A percentile compares a stretch with the other conserved stretches of the same genome.
Conservation (phyloP, 768 basidiomycete genomes). For the Hypholoma fasciculare region DNA sequence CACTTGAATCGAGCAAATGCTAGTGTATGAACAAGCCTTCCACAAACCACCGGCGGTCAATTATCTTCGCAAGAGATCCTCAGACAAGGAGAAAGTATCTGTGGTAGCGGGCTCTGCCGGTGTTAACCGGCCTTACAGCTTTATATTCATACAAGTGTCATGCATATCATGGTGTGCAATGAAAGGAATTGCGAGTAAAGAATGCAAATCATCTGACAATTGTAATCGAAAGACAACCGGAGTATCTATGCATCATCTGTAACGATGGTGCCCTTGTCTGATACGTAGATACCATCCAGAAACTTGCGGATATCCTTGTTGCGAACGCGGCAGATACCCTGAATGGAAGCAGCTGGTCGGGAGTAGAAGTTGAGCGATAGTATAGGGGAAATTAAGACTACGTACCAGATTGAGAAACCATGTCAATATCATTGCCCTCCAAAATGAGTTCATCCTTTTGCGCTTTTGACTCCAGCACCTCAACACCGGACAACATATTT, state of each 20-base stretch:
- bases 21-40: too few species aligned
- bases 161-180: too few species aligned
- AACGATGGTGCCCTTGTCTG: constrained; percentile 70
- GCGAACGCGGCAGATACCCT: constrained; percentile 93
- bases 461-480: constrained; percentile 78
- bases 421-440: constrained; percentile 94
- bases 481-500: constrained; percentile 88
- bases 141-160: neutral
- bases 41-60: too few species aligned
- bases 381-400: neutral
- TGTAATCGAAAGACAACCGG: constrained; percentile 10
- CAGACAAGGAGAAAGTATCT: too few species aligned
- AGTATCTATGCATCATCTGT: constrained; percentile 35
- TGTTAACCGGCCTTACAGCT: too few species aligned
- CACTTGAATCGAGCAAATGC: too few species aligned
- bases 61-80: too few species aligned
- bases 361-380: neutral
- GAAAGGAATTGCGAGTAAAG: too few species aligned
- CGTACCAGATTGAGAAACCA: constrained; percentile 93
- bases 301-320: constrained; percentile 99
- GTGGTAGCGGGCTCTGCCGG: too few species aligned
- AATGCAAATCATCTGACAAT: neutral
- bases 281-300: constrained; percentile 92
- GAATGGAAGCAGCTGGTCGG: constrained; percentile 85
- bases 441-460: constrained; percentile 96